Evolutionary conservation across 2,329 filamentous ascomycete genomes (phyloP).

Genomic region (Orbilia blumenaviensis): DNA sequence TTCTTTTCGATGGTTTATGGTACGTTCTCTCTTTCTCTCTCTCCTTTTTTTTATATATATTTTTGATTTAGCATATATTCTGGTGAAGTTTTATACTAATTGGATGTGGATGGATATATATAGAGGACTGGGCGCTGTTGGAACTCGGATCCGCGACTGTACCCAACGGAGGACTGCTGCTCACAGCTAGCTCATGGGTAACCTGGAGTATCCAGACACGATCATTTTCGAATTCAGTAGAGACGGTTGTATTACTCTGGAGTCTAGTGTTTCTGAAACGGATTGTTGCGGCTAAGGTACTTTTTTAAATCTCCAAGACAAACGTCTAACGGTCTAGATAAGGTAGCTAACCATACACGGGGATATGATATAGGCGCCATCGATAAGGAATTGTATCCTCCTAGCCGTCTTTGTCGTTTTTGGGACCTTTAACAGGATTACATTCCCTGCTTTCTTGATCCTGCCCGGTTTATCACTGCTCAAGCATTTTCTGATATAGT

Average conservation of each 20-base stretch:
- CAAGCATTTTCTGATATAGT: constrained; percentile 85
- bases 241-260: constrained; percentile 93
- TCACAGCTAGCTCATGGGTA: constrained; percentile 95
- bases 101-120: not conserved
- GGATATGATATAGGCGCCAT: constrained; percentile 16
- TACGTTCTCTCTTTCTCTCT: constrained; percentile 36
- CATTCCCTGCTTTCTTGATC: constrained; percentile 90
- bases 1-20: constrained; percentile 86
- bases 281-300: constrained; percentile 81
- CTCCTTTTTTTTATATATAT: too few relatives aligned
- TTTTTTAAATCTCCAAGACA: not conserved
- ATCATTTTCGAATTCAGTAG: constrained; percentile 96
- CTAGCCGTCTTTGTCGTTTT: constrained; percentile 84
- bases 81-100: constrained; percentile 34
- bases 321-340: not conserved
- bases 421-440: constrained; percentile 95
- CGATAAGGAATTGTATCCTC: constrained; percentile 67
- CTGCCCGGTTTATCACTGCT: constrained; percentile 84
- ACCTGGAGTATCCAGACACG: constrained; percentile 99
- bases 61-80: too few relatives aligned
- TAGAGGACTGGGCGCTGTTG: constrained; percentile 93
- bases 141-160: constrained; percentile 79
- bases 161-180: constrained; percentile 77
- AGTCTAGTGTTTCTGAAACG: constrained; percentile 89
- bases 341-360: constrained; percentile 24